Evolutionary conservation across 192 early-diverging fungal genomes (phyloP).

Genomic region (Coemansia sp.): DNA sequence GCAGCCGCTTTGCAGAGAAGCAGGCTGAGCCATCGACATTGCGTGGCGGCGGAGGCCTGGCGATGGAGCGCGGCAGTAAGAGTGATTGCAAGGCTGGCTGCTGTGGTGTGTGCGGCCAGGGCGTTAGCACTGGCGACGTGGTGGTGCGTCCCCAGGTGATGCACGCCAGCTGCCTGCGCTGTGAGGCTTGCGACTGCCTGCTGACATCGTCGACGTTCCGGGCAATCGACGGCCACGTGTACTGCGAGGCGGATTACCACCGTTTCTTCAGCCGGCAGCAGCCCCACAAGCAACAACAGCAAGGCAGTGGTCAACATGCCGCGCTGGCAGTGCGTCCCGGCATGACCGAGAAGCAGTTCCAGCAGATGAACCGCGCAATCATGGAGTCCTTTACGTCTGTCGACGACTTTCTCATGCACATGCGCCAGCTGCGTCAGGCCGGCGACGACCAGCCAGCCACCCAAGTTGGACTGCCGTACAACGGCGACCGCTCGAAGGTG

Average conservation of each 20-base stretch:
- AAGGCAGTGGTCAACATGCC: slow-evolving; percentile 13
- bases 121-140: slow-evolving; percentile 34
- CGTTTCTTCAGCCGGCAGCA: slow-evolving; percentile 18
- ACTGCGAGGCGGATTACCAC: slow-evolving; percentile 48
- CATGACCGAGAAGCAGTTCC: slow-evolving; percentile 41
- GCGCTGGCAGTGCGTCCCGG: slow-evolving; percentile 18
- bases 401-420: slow-evolving; percentile 52
- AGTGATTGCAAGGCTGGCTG: slow-evolving; percentile 33
- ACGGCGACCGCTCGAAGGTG: slow-evolving; percentile 36
- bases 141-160: slow-evolving; percentile 50
- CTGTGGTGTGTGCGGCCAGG: slow-evolving; percentile 50
- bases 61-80: not conserved
- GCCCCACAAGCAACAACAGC: not conserved
- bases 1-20: not conserved
- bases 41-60: slow-evolving; percentile 32
- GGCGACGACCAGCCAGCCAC: not conserved
- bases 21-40: slow-evolving; percentile 21
- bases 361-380: slow-evolving; percentile 48
- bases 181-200: slow-evolving; percentile 50
- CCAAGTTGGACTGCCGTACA: not conserved
- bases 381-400: slow-evolving; percentile 55
- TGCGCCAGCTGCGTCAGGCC: slow-evolving; percentile 46
- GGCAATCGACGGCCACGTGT: slow-evolving; percentile 49
- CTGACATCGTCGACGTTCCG: slow-evolving; percentile 52
- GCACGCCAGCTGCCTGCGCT: slow-evolving; percentile 51